Evolutionary conservation across 2,329 filamentous ascomycete genomes (phyloP).

Genomic region (Chalara sp.): DNA sequence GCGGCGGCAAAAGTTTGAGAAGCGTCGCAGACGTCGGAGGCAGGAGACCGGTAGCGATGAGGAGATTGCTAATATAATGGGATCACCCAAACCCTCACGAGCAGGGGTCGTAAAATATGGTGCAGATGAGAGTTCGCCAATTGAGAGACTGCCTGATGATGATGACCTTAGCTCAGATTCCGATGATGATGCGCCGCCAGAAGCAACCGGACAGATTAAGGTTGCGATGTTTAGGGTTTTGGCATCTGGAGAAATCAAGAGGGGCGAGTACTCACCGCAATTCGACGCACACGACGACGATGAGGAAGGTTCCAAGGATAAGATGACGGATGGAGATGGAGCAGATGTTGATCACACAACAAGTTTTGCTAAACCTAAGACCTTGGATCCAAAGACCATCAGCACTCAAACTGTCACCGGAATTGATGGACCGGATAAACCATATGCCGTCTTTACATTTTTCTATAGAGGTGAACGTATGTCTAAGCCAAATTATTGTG

Average conservation of each 20-base stretch:
- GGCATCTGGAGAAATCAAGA: conserved; percentile 94
- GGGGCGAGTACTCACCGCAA: conserved; percentile 94
- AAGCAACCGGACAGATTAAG: conserved; percentile 96
- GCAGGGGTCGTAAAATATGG: conserved; percentile 71
- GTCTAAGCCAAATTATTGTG: conserved; percentile 30
- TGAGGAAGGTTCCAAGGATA: conserved; percentile 49
- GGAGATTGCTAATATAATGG: conserved; percentile 34
- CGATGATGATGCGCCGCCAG: conserved; percentile 77
- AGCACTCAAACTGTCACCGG: conserved; percentile 99
- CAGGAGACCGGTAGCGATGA: conserved; percentile 40
- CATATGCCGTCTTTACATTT: conserved; percentile 95
- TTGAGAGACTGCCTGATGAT: conserved; percentile 58
- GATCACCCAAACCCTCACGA: conserved; percentile 21
- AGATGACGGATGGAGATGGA: conserved; percentile 52
- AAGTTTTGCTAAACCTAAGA: conserved; percentile 94
- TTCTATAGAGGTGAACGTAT: conserved; percentile 92
- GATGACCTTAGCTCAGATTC: conserved; percentile 70
- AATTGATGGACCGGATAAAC: conserved; percentile 91
- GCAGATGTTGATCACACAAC: conserved; percentile 93
- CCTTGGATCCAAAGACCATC: conserved; percentile 91
- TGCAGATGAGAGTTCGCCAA: conserved; percentile 64
- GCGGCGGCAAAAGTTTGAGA: conserved; percentile 73
- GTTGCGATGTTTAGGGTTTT: conserved; percentile 93
- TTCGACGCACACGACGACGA: conserved; percentile 96
- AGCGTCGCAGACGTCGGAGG: conserved; percentile 58